Base-by-base conservation (phyloP, 257 asterid genomes). In the Datura wrightii region DNA sequence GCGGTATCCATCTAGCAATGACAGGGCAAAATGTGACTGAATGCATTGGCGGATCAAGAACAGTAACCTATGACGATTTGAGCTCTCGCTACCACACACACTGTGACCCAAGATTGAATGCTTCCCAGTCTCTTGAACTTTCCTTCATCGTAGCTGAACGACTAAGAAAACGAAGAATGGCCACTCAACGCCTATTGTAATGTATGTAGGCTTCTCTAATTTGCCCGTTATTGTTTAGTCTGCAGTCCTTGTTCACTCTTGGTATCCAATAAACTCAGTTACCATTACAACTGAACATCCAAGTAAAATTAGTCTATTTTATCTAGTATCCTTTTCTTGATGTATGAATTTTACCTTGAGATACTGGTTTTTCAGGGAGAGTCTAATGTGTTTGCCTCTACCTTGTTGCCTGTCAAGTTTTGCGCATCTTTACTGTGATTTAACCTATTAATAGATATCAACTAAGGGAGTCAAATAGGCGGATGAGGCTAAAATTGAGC, bases 21-120 rank as follows among this genome's bases (percentile, higher is more conserved):
- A 93, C 98, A 0, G 98, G 98, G 46, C 98, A 93, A 72, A 94
- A 94, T 41, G 98, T 94, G 89, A 94, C 98, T 0, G 98, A 94
- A 18, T 94, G 98, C 85, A 94, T 93, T 60, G 98, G 98, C 13
- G 98, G 98, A 55, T 94, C 98, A 36, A 85, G 97, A 85, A 94
- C 97, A 0, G 95, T 94, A 59, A 93, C 98, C 4, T 94, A 60
- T 31, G 95, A 93, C 46, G 98, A 94, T 48, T 84, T 93, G 85
- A 86, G 97, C 92, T 94, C 97, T 16, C 96, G 97, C 59, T 94
- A 92, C 89, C 97, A 91, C 91, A 94, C 97, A 37, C 97, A 94
- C 80, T 94, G 97, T 39, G 97, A 94, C 56, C 97, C 97, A 24
- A 88, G 97, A 37, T 87, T 94, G 31, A 94, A 94, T 65, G 98